A percentile compares a stretch with the other conserved stretches of the same genome.
Evolutionary conservation across 768 basidiomycete species (phyloP).

Genomic region (Amanita pallidorosea): DNA sequence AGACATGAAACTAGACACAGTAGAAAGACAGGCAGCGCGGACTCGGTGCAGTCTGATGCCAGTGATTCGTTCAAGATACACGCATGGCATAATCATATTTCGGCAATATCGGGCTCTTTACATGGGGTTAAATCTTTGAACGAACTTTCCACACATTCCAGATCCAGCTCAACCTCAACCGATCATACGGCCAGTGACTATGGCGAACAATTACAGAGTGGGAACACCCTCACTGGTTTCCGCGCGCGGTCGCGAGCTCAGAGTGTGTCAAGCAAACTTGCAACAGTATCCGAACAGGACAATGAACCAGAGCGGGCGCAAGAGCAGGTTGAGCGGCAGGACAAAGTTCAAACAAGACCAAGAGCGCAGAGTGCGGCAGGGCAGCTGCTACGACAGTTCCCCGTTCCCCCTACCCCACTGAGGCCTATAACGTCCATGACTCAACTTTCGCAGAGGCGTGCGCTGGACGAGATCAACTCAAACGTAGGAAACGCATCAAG

Average conservation of each 20-base stretch:
- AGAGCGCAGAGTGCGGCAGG: slow-evolving; percentile 2
- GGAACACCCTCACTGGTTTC: neutral
- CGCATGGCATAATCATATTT: neutral
- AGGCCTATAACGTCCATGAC: neutral
- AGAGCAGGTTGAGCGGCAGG: neutral
- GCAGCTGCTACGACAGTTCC: slow-evolving; percentile 1
- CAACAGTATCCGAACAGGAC: slow-evolving; percentile 1
- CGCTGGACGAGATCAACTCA: neutral
- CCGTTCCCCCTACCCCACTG: neutral
- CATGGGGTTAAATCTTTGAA: neutral
- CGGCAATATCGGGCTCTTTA: neutral
- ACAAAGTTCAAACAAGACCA: neutral
- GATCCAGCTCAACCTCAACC: slow-evolving; percentile 1
- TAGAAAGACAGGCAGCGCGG: neutral
- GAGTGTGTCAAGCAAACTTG: neutral
- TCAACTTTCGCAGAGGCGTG: neutral
- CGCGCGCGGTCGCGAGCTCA: neutral
- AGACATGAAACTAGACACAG: neutral
- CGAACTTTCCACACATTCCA: neutral
- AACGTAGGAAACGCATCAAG: neutral
- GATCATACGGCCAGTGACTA: slow-evolving; percentile 1
- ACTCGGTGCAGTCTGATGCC: neutral
- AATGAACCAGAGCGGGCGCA: neutral
- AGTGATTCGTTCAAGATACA: neutral
- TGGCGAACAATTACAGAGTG: slow-evolving; percentile 1